Evolutionary conservation across 768 basidiomycete species (phyloP).

Genomic region (Boletellus sp.): DNA sequence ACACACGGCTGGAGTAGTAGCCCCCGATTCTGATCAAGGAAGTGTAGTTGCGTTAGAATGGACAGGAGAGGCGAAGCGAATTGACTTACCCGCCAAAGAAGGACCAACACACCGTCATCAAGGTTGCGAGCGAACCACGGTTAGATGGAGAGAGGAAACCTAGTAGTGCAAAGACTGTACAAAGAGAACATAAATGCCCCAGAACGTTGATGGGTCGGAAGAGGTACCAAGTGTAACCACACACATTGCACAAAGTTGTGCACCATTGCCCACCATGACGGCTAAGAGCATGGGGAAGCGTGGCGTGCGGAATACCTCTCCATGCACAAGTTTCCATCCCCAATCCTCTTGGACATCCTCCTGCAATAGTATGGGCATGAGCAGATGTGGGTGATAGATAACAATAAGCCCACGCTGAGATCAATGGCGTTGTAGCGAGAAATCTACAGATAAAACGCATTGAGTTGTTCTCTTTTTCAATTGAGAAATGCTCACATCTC

Average conservation of each 20-base stretch:
- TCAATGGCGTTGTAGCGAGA: constrained; percentile 91
- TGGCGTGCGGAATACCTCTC: constrained; percentile 91
- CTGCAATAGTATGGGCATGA: constrained; percentile 33
- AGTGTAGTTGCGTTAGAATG: not conserved
- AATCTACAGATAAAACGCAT: constrained; percentile 9
- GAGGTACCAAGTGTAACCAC: constrained; percentile 74
- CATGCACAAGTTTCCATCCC: constrained; percentile 97
- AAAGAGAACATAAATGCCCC: constrained; percentile 4
- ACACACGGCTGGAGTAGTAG: constrained; percentile 82
- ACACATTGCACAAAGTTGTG: constrained; percentile 68
- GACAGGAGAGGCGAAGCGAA: not conserved
- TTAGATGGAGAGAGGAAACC: constrained; percentile 96
- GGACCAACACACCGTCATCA: constrained; percentile 72
- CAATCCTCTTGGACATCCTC: constrained; percentile 97
- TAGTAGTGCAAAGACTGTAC: constrained; percentile 79
- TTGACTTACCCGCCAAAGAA: constrained; percentile 74
- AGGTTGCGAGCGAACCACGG: constrained; percentile 85
- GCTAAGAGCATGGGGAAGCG: constrained; percentile 72
- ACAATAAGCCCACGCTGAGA: constrained; percentile 58
- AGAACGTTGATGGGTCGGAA: not conserved
- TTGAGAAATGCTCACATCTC: constrained; percentile 58
- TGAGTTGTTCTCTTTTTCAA: not conserved
- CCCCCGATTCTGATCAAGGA: constrained; percentile 64
- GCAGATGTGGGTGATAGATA: not conserved
- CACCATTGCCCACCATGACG: constrained; percentile 80